A percentile compares a stretch with the other conserved stretches of the same genome.
Evolutionary conservation across 495 filamentous ascomycete genomes (phyloP).

Genomic region (Aspergillus incahuasiensis): DNA sequence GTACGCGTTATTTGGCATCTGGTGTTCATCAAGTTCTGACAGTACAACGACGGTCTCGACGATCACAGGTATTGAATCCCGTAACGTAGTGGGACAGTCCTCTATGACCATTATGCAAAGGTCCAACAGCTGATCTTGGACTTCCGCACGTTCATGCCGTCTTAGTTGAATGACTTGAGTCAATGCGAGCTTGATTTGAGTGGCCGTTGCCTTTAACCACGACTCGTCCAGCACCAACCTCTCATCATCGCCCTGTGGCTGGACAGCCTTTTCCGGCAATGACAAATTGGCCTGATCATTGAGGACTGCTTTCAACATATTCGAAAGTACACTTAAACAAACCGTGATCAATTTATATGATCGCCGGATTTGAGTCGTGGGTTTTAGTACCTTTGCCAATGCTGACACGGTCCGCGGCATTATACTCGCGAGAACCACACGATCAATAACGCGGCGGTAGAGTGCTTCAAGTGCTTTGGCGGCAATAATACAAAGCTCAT

Average conservation of each 20-base stretch:
- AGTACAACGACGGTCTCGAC: slow-evolving; percentile 79
- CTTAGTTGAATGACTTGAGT: slow-evolving; percentile 72
- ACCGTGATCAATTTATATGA: slow-evolving; percentile 59
- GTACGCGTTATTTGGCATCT: slow-evolving; percentile 34
- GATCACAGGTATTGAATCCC: slow-evolving; percentile 63
- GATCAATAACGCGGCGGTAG: slow-evolving; percentile 58
- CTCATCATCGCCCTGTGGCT: slow-evolving; percentile 32
- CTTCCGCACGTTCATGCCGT: slow-evolving; percentile 66
- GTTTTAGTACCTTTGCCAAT: slow-evolving; percentile 68
- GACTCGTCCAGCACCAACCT: slow-evolving; percentile 44
- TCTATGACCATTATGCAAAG: slow-evolving; percentile 73
- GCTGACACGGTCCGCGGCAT: slow-evolving; percentile 85
- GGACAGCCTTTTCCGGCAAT: slow-evolving; percentile 12
- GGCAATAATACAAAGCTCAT: slow-evolving; percentile 62
- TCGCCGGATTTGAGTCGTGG: slow-evolving; percentile 58
- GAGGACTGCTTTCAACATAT: slow-evolving; percentile 59
- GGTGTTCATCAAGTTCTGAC: slow-evolving; percentile 47
- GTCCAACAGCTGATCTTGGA: slow-evolving; percentile 60
- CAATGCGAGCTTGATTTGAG: slow-evolving; percentile 81
- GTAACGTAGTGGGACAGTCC: slow-evolving; percentile 69
- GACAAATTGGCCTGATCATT: slow-evolving; percentile 46
- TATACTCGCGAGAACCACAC: slow-evolving; percentile 70
- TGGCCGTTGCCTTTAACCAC: slow-evolving; percentile 78
- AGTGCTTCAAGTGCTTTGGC: slow-evolving; percentile 60
- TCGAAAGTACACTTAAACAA: slow-evolving; percentile 55